phyloP scores from a whole-genome alignment of 768 basidiomycete species.

The Coprinopsis cinerea region DNA sequence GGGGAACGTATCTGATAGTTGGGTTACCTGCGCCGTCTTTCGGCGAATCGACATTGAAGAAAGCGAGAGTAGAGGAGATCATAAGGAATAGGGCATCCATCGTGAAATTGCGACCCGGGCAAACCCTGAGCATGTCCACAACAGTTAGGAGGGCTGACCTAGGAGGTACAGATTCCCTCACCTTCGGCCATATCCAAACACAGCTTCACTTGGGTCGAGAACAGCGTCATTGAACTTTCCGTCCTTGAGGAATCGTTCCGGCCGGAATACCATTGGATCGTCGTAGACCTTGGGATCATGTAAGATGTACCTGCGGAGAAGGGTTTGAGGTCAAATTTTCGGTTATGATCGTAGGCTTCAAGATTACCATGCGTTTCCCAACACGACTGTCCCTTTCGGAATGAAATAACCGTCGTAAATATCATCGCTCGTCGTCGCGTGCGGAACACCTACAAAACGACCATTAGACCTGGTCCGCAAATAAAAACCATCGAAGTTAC shows the following conservation, averaged over 20 bases:
- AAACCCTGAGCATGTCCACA: slow-evolving; percentile 13
- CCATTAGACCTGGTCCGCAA: not conserved
- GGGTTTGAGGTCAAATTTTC: not conserved
- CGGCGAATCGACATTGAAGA: slow-evolving; percentile 16
- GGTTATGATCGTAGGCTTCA: not conserved
- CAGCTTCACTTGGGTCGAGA: slow-evolving; percentile 6
- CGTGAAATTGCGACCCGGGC: slow-evolving; percentile 20
- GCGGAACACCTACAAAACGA: not conserved
- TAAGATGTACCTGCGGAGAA: slow-evolving; percentile 11
- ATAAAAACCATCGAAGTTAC: slow-evolving; percentile 12
- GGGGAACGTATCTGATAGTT: slow-evolving; percentile 1
- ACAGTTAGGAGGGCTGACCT: not conserved
- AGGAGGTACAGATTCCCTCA: not conserved
- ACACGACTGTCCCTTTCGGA: slow-evolving; percentile 10
- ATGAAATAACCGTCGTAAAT: slow-evolving; percentile 8
- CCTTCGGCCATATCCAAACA: slow-evolving; percentile 10
- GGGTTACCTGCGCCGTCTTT: slow-evolving; percentile 15
- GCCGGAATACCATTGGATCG: slow-evolving; percentile 9
- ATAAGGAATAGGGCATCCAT: slow-evolving; percentile 16
- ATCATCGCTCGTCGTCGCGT: slow-evolving; percentile 9
- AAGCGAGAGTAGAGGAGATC: slow-evolving; percentile 14
- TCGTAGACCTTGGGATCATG: slow-evolving; percentile 12
- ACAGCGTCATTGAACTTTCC: slow-evolving; percentile 3
- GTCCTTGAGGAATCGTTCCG: slow-evolving; percentile 13
- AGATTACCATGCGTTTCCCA: slow-evolving; percentile 7